These are phyloP conservation scores for Neopestalotiopsis sp. DNA, from an alignment of 2,329 filamentous ascomycete genomes.

Conservation along the genomic window DNA sequence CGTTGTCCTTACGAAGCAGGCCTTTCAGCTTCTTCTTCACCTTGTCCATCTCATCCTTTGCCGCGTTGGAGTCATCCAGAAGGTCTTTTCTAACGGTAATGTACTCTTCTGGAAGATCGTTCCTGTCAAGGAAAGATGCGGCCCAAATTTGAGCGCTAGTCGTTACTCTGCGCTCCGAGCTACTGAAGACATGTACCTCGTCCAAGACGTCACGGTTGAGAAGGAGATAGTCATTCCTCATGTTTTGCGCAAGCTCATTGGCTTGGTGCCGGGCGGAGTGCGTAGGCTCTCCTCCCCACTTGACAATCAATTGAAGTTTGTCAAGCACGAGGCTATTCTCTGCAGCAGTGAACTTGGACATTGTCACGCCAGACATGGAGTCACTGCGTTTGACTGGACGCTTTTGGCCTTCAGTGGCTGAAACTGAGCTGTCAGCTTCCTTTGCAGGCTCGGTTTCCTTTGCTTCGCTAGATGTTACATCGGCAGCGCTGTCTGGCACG, in stretches of 20 bases:
- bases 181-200: conserved; percentile 94
- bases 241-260: conserved; percentile 92
- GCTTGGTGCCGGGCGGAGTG: conserved; percentile 97
- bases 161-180: conserved; percentile 91
- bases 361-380: conserved; percentile 86
- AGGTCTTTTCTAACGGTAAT: conserved; percentile 94
- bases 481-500: conserved; percentile 33
- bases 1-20: conserved; percentile 87
- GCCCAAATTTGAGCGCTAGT: conserved; percentile 98
- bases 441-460: conserved; percentile 23
- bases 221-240: conserved; percentile 91
- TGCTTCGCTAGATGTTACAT: background rate
- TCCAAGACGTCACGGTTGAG: conserved; percentile 92
- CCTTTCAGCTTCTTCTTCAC: conserved; percentile 99
- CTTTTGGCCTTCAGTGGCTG: conserved; percentile 33
- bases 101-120: conserved; percentile 83
- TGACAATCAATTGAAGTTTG: conserved; percentile 96
- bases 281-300: conserved; percentile 98
- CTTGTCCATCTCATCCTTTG: conserved; percentile 99
- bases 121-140: conserved; percentile 83
- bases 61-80: conserved; percentile 95
- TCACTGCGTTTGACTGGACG: conserved; percentile 68
- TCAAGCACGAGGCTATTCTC: conserved; percentile 94
- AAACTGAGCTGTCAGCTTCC: conserved; percentile 27
- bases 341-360: conserved; percentile 91